Evolutionary conservation across 257 asterid genomes (phyloP), one percentile per base, ranked within the genome.

Genomic region (Primulina tabacum): DNA sequence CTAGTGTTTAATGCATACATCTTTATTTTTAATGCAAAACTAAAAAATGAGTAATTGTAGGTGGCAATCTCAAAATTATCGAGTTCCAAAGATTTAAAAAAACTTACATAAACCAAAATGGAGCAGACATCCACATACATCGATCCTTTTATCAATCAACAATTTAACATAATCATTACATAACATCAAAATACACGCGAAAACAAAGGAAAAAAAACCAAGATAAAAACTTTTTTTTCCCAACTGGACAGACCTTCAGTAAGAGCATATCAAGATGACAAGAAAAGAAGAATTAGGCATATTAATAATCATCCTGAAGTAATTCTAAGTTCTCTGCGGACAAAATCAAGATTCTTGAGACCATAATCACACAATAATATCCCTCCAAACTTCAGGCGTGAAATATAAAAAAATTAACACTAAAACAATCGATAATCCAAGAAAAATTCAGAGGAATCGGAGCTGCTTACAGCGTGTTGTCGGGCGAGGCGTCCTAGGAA

Each of bases 401-500:
- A 37, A 67, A 37, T n/a, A 26, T 24, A 40, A 43, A 12, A 9
- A 17, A 21, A 21, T 8, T 10, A 16, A 47, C 56, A 21, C 9
- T 50, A 62, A 17, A 33, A 55, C 20, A 68, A 29, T 1, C 0
- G 40, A 60, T 8, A 58, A 34, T 24, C 4, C 18, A 47, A 52
- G 8, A 10, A 33, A 21, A 72, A 20, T 26, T 21, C 24, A 21
- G 24, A 21, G 24, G 24, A 21, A 21, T 21, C 43, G 62, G 56
- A 70, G 80, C 34, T 24, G 78, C 88, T 82, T 85, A 88, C 96
- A 17, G 76, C 33, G 60, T 50, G 80, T 61, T 70, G 68, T 37
- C 82, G 82, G 66, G 75, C 1, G 80, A 75, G 80, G 71, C 89
- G 86, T 17, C 89, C 87, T 17, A 88, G 81, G 86, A 88, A 90